Evolutionary conservation across 2,329 filamentous ascomycete species (phyloP).

Genomic region (Pochonia chlamydosporia): DNA sequence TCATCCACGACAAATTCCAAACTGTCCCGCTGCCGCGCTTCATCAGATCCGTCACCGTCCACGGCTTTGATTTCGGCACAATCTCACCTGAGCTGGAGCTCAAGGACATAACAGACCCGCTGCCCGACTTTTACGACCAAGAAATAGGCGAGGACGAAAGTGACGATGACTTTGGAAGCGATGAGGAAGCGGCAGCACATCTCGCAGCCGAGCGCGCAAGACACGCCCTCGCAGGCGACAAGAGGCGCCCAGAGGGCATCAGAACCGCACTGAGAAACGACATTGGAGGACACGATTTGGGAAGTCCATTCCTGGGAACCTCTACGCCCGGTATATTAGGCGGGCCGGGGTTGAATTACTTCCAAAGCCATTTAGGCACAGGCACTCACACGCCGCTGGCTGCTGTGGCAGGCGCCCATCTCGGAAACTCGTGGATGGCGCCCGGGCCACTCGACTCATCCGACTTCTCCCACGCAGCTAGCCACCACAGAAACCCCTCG

Average conservation of each 20-base stretch:
- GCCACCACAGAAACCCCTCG: constrained; percentile 38
- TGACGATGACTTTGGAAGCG: constrained; percentile 22
- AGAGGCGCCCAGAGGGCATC: constrained; percentile 18
- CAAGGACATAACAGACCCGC: constrained; percentile 93
- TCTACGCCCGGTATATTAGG: constrained; percentile 61
- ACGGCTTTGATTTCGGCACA: constrained; percentile 86
- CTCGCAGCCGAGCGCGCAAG: constrained; percentile 9
- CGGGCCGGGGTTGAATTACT: constrained; percentile 74
- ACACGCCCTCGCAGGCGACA: constrained; percentile 1
- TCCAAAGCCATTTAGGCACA: constrained; percentile 71
- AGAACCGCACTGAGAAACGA: constrained; percentile 28
- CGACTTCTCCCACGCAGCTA: constrained; percentile 18
- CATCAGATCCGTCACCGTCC: constrained; percentile 92
- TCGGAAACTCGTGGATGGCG: constrained; percentile 32
- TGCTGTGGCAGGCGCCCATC: constrained; percentile 64
- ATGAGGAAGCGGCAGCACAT: constrained; percentile 31
- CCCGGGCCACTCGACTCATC: constrained; percentile 7
- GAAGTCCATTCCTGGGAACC: constrained; percentile 52
- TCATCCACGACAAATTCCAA: constrained; percentile 95
- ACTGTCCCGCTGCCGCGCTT: constrained; percentile 85
- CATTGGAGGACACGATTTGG: constrained; percentile 35
- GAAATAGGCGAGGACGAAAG: constrained; percentile 51
- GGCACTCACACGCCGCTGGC: constrained; percentile 75
- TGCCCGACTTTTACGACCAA: constrained; percentile 94
- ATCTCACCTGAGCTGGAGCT: constrained; percentile 81